Conservation (phyloP, 768 basidiomycete species). For the Boletus coccyginus region DNA sequence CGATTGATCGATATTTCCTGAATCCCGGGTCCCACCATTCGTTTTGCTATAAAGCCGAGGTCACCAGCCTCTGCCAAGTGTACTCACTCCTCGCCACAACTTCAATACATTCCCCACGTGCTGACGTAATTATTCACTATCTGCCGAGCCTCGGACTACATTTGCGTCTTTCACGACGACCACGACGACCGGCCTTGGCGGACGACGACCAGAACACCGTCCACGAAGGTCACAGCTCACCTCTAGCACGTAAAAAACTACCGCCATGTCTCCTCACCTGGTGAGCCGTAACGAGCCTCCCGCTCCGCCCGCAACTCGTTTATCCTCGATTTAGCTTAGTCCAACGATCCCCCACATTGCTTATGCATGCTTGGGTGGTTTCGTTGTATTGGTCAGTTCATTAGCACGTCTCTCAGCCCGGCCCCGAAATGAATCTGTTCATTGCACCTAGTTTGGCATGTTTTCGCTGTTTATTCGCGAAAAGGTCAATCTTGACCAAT, state of each 20-base stretch:
- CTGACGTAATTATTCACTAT: constrained; percentile 20
- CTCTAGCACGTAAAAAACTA: background rate
- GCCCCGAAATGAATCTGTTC: background rate
- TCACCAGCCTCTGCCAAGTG: too few relatives aligned
- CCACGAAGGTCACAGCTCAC: constrained; percentile 3
- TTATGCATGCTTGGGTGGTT: constrained; percentile 78
- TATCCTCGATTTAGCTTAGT: constrained; percentile 28
- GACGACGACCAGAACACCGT: background rate
- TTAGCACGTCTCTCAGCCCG: background rate
- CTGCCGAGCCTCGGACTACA: background rate
- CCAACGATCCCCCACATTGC: constrained; percentile 69
- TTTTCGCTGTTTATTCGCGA: constrained; percentile 91
- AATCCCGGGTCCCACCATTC: background rate
- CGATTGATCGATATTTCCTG: background rate
- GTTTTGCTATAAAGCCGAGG: constrained; percentile 7
- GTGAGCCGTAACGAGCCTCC: constrained; percentile 32
- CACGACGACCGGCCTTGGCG: background rate
- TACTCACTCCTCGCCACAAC: too few relatives aligned
- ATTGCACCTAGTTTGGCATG: constrained; percentile 75
- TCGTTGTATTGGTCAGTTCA: constrained; percentile 66
- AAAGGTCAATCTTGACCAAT: constrained; percentile 45
- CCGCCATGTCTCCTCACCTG: constrained; percentile 48
- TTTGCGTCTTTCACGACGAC: constrained; percentile 2
- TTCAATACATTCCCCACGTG: background rate
- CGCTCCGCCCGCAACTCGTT: background rate